phyloP scores from a whole-genome alignment of 805 yeast species.

The Teunomyces tritomae region DNA sequence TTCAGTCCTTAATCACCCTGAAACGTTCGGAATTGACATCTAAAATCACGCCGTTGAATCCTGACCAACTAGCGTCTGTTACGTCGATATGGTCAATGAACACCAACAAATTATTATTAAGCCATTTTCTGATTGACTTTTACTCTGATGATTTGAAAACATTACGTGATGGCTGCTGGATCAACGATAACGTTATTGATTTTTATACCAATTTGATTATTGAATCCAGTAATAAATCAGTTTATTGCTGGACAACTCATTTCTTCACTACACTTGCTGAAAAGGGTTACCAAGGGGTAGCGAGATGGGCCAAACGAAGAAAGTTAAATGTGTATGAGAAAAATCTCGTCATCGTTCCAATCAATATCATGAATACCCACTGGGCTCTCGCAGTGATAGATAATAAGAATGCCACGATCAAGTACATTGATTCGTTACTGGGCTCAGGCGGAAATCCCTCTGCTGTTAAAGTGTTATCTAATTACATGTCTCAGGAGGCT shows the following conservation, averaged over 20 bases:
- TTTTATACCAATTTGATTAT: constrained; percentile 62
- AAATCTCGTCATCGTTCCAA: constrained; percentile 74
- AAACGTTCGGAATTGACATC: constrained; percentile 5
- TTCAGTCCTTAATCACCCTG: constrained; percentile 4
- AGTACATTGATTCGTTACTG: constrained; percentile 74
- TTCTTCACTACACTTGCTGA: constrained; percentile 70
- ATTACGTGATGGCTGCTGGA: constrained; percentile 70
- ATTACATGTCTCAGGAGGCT: constrained; percentile 69
- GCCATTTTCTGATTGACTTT: constrained; percentile 55
- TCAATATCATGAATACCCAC: constrained; percentile 79
- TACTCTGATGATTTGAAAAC: constrained; percentile 67
- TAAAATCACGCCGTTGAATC: constrained; percentile 19
- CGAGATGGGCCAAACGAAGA: constrained; percentile 79
- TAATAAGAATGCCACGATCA: constrained; percentile 53
- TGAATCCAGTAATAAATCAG: constrained; percentile 32
- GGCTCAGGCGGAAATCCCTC: constrained; percentile 39
- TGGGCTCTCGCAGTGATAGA: constrained; percentile 90
- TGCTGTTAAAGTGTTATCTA: constrained; percentile 47
- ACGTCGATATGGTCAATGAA: constrained; percentile 30
- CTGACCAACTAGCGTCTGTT: constrained; percentile 31
- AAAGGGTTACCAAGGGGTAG: constrained; percentile 79
- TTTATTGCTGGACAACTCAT: constrained; percentile 83
- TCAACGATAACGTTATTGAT: constrained; percentile 89
- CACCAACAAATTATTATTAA: constrained; percentile 22
- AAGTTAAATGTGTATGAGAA: constrained; percentile 62